A percentile compares a stretch with the other conserved stretches of the same genome.
Conservation (phyloP, 2,329 filamentous ascomycete species). For the Triangularia setosa region DNA sequence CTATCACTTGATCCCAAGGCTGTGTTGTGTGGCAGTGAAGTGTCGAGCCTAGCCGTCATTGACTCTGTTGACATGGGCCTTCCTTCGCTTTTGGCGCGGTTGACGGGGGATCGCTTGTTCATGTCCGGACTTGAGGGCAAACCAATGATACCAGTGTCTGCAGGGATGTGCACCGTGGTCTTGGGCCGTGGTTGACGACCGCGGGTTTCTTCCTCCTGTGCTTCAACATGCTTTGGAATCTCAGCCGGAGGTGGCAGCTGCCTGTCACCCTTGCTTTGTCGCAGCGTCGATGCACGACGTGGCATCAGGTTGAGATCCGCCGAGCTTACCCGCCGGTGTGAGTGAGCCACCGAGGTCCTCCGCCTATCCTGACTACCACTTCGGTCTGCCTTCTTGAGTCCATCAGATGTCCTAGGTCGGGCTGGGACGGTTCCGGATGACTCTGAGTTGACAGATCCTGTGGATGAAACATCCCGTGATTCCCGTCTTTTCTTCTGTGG, state of each 20-base stretch:
- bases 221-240: neutral
- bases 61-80: neutral
- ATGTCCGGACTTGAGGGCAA: slow-evolving; percentile 22
- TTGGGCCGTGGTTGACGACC: neutral
- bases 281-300: slow-evolving; percentile 1
- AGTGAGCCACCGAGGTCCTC: neutral
- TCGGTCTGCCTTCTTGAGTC: neutral
- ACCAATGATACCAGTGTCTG: slow-evolving; percentile 5
- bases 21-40: neutral
- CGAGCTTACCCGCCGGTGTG: slow-evolving; percentile 13
- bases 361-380: neutral
- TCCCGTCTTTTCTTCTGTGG: slow-evolving; percentile 1
- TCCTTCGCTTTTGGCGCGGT: slow-evolving; percentile 9
- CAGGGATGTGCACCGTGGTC: slow-evolving; percentile 1
- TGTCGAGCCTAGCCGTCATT: neutral
- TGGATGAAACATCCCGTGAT: neutral
- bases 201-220: neutral
- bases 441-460: slow-evolving; percentile 8
- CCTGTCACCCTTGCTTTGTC: slow-evolving; percentile 9
- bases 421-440: neutral
- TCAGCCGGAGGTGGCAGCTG: slow-evolving; percentile 3
- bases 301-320: slow-evolving; percentile 10
- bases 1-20: slow-evolving; percentile 11
- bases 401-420: neutral
- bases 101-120: slow-evolving; percentile 11